Percentiles rank a stretch among this genome's conserved stretches.
Evolutionary conservation across 768 basidiomycete species (phyloP).

Genomic region (Boletus tomentosulus): DNA sequence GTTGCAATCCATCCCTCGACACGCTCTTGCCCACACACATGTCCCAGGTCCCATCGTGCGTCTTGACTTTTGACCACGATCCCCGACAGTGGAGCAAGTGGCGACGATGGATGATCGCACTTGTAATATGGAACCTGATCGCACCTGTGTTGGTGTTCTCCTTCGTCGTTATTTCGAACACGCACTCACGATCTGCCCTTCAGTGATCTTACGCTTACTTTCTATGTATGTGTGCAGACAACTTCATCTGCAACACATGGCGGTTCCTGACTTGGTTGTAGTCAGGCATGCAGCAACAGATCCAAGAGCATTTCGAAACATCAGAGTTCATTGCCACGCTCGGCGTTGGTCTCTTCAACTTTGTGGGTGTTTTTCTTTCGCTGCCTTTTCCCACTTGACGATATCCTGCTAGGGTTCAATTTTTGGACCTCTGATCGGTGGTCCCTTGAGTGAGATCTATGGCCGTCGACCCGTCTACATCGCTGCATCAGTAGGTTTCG

Average conservation of each 20-base stretch:
- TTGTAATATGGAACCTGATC: constrained; percentile 27
- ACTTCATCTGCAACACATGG: not conserved
- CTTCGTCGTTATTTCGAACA: not conserved
- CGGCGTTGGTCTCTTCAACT: constrained; percentile 21
- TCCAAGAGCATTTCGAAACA: constrained; percentile 20
- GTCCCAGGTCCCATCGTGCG: constrained; percentile 16
- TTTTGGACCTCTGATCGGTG: constrained; percentile 21
- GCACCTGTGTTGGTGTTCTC: constrained; percentile 23
- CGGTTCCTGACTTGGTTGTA: constrained; percentile 2
- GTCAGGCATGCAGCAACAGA: constrained; percentile 21
- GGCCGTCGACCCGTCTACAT: constrained; percentile 22
- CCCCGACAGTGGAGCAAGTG: constrained; percentile 27
- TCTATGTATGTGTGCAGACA: constrained; percentile 13
- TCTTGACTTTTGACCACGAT: constrained; percentile 19
- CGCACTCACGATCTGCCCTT: constrained; percentile 3
- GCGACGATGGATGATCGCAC: constrained; percentile 24
- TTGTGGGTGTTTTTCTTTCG: constrained; percentile 5
- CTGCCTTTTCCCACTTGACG: not conserved
- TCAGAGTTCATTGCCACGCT: constrained; percentile 14
- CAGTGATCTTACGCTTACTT: constrained; percentile 17
- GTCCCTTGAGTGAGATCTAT: constrained; percentile 22
- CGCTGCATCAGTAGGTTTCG: constrained; percentile 17
- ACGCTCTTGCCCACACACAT: constrained; percentile 10
- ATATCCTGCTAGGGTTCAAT: constrained; percentile 11
- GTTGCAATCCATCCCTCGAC: not conserved